Percentiles rank a stretch among this genome's conserved stretches.
phyloP scores from a whole-genome alignment of 257 asterid genomes.

The Paulownia fortunei region DNA sequence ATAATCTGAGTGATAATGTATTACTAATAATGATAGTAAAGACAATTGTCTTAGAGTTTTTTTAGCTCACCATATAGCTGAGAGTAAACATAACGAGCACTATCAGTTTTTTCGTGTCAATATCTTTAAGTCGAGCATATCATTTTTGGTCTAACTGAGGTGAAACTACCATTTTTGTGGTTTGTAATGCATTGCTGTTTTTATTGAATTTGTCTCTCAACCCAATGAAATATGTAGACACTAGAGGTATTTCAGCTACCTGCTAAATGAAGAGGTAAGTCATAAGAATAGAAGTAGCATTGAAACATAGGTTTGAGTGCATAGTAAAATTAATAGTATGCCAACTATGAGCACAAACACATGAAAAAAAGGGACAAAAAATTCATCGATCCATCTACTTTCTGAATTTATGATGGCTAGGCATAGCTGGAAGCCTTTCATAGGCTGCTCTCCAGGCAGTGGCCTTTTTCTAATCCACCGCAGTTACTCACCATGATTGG shows the following conservation, averaged over 20 bases:
- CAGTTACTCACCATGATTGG: neutral
- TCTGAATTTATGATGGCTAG: neutral
- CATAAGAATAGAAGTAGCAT: neutral
- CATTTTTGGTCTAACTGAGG: neutral
- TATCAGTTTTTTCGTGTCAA: no score
- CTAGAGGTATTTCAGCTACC: neutral
- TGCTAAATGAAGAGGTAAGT: neutral
- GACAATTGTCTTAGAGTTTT: neutral
- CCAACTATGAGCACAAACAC: neutral
- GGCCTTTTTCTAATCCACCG: no score
- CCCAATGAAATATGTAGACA: neutral
- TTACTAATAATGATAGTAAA: neutral
- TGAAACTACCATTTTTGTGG: neutral
- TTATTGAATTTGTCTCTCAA: neutral
- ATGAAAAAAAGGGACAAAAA: neutral
- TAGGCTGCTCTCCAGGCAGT: no score
- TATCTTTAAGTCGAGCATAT: neutral
- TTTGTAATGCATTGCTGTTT: neutral
- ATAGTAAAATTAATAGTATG: neutral
- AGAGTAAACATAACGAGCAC: neutral
- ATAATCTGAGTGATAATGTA: neutral
- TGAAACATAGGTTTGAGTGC: neutral
- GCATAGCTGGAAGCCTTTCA: neutral
- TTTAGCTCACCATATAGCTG: neutral
- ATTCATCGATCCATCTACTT: neutral